Conservation (phyloP, 1,284 basidiomycete genomes). For the Pisolithus thermaeus region DNA sequence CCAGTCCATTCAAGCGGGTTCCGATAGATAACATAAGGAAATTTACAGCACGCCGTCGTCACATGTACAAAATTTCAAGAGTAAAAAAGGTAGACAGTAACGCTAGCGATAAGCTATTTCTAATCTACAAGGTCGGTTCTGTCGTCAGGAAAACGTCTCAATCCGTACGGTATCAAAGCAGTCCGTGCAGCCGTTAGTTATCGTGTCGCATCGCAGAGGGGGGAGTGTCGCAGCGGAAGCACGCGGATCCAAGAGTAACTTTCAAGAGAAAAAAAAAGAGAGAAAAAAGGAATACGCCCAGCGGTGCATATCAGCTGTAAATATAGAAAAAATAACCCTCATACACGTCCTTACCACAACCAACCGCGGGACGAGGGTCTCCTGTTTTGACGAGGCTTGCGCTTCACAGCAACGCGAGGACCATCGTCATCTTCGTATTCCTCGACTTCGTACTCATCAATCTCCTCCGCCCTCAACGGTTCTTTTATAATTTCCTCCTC, state of each 20-base stretch:
- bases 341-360: slow-evolving; percentile 25
- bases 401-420: slow-evolving; percentile 22
- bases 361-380: slow-evolving; percentile 24
- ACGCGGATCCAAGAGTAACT: slow-evolving; percentile 1
- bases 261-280: slow-evolving; percentile 1
- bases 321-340: slow-evolving; percentile 5
- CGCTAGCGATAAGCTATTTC: slow-evolving; percentile 4
- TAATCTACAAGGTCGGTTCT: slow-evolving; percentile 11
- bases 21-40: neutral
- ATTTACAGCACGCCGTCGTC: slow-evolving; percentile 4
- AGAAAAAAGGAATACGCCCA: slow-evolving; percentile 17
- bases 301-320: slow-evolving; percentile 3
- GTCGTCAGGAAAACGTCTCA: slow-evolving; percentile 9
- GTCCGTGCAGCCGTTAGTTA: slow-evolving; percentile 16
- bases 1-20: no score
- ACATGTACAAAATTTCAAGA: slow-evolving; percentile 4
- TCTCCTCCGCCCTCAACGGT: slow-evolving; percentile 22
- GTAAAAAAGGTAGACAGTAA: neutral
- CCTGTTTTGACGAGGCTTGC: slow-evolving; percentile 26
- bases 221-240: neutral
- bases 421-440: slow-evolving; percentile 29
- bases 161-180: slow-evolving; percentile 10
- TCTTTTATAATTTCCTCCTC: slow-evolving; percentile 46
- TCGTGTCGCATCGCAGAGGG: slow-evolving; percentile 21
- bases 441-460: slow-evolving; percentile 32